Evolutionary conservation across 441 rosid genomes (phyloP).

Genomic region (Mallotus japonicus): DNA sequence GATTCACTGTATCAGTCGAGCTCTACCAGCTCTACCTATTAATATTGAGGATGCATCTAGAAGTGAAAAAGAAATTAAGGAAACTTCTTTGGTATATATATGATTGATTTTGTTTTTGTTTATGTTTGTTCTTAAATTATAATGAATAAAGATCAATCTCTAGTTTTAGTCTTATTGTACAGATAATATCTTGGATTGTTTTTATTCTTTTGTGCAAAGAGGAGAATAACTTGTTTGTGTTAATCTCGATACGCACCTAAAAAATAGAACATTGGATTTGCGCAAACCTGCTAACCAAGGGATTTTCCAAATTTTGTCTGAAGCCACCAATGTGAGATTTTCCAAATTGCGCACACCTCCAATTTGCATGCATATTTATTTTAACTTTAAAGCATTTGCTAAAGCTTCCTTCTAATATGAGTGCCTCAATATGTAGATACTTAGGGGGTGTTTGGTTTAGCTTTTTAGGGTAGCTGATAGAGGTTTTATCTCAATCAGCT

Average conservation of each 20-base stretch:
- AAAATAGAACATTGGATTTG: constrained; percentile 63
- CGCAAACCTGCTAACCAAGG: constrained; percentile 86
- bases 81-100: constrained; percentile 48
- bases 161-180: not conserved
- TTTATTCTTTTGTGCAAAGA: constrained; percentile 34
- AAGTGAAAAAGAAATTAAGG: constrained; percentile 71
- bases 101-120: not conserved
- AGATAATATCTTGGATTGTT: not conserved
- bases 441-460: too few relatives aligned
- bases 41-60: constrained; percentile 79
- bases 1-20: constrained; percentile 57
- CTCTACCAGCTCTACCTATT: constrained; percentile 60
- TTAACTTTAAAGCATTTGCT: too few relatives aligned
- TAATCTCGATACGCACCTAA: constrained; percentile 79
- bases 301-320: constrained; percentile 62
- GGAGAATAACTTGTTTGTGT: constrained; percentile 65
- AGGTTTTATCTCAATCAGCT: too few relatives aligned
- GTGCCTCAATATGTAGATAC: constrained; percentile 41
- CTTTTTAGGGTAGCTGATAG: too few relatives aligned
- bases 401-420: too few relatives aligned
- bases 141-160: not conserved
- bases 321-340: constrained; percentile 49
- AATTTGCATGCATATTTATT: too few relatives aligned
- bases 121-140: not conserved
- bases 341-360: too few relatives aligned